These are phyloP conservation scores for Nannochloropsis salina DNA, from an alignment of 108 stramenopile species.

Conservation along the genomic window DNA sequence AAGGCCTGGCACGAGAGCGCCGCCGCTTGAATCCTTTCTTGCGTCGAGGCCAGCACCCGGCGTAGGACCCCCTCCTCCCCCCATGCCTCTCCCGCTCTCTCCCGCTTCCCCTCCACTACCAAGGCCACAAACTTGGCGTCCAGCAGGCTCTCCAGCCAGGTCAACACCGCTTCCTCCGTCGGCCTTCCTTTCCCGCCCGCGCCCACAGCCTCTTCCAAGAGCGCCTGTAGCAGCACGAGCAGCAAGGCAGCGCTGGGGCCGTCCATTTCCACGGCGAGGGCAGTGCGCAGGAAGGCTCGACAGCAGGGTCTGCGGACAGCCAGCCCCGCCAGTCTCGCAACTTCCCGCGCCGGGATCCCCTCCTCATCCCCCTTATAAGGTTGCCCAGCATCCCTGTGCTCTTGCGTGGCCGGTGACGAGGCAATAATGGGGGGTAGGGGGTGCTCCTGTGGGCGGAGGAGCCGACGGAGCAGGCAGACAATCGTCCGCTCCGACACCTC, in stretches of 20 bases:
- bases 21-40: neutral
- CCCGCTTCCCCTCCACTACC: neutral
- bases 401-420: neutral
- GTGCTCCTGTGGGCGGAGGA: neutral
- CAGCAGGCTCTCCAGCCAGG: neutral
- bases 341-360: neutral
- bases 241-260: slow-evolving; percentile 9
- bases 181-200: neutral
- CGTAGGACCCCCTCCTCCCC: neutral
- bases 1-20: neutral
- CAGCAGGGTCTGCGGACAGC: slow-evolving; percentile 4
- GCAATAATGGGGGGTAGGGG: no score
- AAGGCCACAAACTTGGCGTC: neutral
- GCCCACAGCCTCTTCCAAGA: neutral
- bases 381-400: neutral
- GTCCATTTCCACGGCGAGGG: neutral
- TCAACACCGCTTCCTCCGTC: neutral
- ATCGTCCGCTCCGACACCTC: neutral
- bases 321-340: neutral
- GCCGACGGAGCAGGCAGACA: neutral
- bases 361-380: neutral
- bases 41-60: neutral
- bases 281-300: neutral
- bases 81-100: neutral
- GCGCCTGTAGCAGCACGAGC: neutral